Percentiles rank a stretch among this genome's conserved stretches.
Evolutionary conservation across 331 rosid species (phyloP).

Genomic region (Dryas integrifolia): DNA sequence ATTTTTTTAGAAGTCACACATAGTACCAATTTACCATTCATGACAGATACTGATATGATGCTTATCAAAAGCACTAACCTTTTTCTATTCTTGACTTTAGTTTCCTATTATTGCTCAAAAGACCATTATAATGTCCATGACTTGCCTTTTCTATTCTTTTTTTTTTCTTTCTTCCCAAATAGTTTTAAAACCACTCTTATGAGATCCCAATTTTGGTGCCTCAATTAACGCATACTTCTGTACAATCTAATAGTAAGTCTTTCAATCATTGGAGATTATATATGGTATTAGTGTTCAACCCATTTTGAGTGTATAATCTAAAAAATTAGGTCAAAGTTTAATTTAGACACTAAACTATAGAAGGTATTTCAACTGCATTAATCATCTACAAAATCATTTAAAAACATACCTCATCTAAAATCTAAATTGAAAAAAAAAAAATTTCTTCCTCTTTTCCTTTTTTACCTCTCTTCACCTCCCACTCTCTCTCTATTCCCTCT

Average conservation of each 20-base stretch:
- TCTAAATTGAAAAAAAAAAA: too few species aligned
- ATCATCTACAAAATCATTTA: too few species aligned
- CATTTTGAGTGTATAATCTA: neutral
- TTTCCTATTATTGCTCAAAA: slow-evolving; percentile 6
- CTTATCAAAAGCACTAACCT: neutral
- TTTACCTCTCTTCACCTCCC: too few species aligned
- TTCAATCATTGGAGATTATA: neutral
- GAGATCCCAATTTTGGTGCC: slow-evolving; percentile 22
- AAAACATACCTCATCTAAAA: too few species aligned
- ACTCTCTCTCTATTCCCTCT: too few species aligned
- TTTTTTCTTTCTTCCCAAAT: neutral
- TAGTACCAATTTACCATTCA: neutral
- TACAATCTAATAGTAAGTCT: neutral
- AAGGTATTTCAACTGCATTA: too few species aligned
- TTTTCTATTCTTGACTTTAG: neutral
- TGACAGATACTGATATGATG: neutral
- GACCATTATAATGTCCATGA: slow-evolving; percentile 15
- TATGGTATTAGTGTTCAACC: neutral
- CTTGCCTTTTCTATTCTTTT: neutral
- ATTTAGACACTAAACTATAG: too few species aligned
- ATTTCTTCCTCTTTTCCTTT: too few species aligned
- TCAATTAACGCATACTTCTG: slow-evolving; percentile 22
- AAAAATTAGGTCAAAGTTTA: too few species aligned
- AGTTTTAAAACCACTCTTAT: neutral
- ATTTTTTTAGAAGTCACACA: neutral